phyloP scores from a whole-genome alignment of 2,329 filamentous ascomycete species.

The Waltergamsia citrina region DNA sequence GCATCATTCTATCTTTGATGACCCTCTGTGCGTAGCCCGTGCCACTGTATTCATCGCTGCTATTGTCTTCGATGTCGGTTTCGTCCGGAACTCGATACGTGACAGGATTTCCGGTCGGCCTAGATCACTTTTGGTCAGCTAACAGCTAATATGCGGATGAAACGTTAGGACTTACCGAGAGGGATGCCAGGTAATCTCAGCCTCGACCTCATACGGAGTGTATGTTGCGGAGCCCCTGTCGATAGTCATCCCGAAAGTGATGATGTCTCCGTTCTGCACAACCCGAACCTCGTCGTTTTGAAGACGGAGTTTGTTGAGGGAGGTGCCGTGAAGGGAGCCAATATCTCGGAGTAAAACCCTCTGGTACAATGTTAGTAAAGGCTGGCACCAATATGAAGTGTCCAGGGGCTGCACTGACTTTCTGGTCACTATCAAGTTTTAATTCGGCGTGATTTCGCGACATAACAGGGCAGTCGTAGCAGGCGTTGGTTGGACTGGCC shows the following conservation, averaged over 20 bases:
- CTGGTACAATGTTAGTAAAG: slow-evolving; percentile 18
- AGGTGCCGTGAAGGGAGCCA: slow-evolving; percentile 45
- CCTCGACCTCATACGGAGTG: slow-evolving; percentile 26
- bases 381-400: slow-evolving; percentile 6
- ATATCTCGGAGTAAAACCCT: slow-evolving; percentile 33
- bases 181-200: slow-evolving; percentile 8
- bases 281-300: slow-evolving; percentile 6
- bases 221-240: slow-evolving; percentile 22
- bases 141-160: background rate
- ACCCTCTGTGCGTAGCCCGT: background rate
- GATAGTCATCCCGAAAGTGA: slow-evolving; percentile 25
- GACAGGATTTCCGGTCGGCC: slow-evolving; percentile 14
- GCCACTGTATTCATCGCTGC: slow-evolving; percentile 13
- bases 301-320: slow-evolving; percentile 23
- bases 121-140: slow-evolving; percentile 7
- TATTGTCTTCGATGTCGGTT: slow-evolving; percentile 18
- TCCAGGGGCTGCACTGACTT: slow-evolving; percentile 23
- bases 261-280: slow-evolving; percentile 17
- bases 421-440: slow-evolving; percentile 27
- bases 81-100: slow-evolving; percentile 34
- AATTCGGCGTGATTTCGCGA: slow-evolving; percentile 57
- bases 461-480: slow-evolving; percentile 64
- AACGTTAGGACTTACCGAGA: background rate
- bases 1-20: no score
- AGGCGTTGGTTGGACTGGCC: slow-evolving; percentile 42